Conservation (phyloP, 805 yeast genomes). For the Monosporozyma unispora region DNA sequence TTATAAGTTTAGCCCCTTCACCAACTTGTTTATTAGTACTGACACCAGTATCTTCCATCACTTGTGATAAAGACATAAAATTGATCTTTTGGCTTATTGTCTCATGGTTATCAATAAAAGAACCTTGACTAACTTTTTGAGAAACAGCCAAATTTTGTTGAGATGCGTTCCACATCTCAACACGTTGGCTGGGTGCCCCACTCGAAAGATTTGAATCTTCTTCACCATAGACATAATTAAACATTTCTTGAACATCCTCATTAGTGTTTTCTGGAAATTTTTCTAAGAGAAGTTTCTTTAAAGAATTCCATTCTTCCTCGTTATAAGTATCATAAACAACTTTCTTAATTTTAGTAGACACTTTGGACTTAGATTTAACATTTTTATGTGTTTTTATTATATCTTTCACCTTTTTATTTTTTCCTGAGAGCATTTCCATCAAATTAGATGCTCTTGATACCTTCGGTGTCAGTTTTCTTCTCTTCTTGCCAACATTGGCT, state of each 20-base stretch:
- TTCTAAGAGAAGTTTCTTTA: conserved; percentile 11
- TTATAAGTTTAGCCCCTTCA: not conserved
- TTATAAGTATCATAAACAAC: conserved; percentile 19
- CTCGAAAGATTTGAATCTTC: conserved; percentile 3
- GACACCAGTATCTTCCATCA: conserved; percentile 16
- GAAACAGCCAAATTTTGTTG: conserved; percentile 11
- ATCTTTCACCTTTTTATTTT: conserved; percentile 23
- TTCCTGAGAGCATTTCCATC: conserved; percentile 25
- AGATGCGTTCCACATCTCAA: conserved; percentile 19
- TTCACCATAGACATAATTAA: conserved; percentile 21
- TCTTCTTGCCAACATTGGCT: not conserved
- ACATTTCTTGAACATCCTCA: conserved; percentile 17
- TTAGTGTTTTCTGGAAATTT: conserved; percentile 17
- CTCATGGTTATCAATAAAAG: not conserved
- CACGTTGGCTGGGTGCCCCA: not conserved
- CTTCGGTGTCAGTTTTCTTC: not conserved
- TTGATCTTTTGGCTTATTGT: conserved; percentile 4
- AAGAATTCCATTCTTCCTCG: conserved; percentile 24
- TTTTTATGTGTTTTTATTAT: conserved; percentile 9
- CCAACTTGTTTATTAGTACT: conserved; percentile 2
- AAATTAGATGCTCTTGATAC: conserved; percentile 12
- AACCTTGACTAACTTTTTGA: not conserved
- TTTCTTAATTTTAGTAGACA: not conserved
- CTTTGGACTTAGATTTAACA: not conserved
- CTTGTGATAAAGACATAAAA: conserved; percentile 22